These are phyloP conservation scores for Colletotrichum kahawae DNA, from an alignment of 2,329 filamentous ascomycete species.

Conservation along the genomic window DNA sequence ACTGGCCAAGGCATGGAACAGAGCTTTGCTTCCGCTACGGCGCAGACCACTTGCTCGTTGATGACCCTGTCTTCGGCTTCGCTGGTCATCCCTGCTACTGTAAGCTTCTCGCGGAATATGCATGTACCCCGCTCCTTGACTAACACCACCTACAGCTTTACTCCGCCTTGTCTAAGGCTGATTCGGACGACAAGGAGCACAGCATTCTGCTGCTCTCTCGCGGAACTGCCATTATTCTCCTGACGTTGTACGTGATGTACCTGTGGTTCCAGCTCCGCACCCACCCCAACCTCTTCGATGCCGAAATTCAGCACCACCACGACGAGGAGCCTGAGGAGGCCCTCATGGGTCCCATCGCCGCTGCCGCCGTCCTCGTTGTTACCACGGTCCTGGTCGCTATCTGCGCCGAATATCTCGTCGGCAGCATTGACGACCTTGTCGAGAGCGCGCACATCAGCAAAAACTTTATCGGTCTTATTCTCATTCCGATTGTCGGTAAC, in stretches of 20 bases:
- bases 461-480: slow-evolving; percentile 80
- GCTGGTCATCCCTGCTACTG: slow-evolving; percentile 78
- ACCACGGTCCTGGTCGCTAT: slow-evolving; percentile 74
- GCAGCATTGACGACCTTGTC: slow-evolving; percentile 76
- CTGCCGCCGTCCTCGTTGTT: slow-evolving; percentile 68
- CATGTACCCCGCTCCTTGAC: neutral
- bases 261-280: slow-evolving; percentile 80
- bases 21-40: slow-evolving; percentile 75
- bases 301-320: slow-evolving; percentile 41
- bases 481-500: slow-evolving; percentile 82
- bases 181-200: slow-evolving; percentile 44
- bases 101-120: slow-evolving; percentile 34
- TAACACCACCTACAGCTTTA: slow-evolving; percentile 57
- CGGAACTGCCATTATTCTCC: slow-evolving; percentile 76
- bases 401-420: slow-evolving; percentile 79
- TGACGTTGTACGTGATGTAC: slow-evolving; percentile 77
- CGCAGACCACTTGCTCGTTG: slow-evolving; percentile 76
- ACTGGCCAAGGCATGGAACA: slow-evolving; percentile 70
- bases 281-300: slow-evolving; percentile 74
- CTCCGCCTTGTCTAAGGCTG: slow-evolving; percentile 59
- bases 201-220: slow-evolving; percentile 76
- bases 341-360: slow-evolving; percentile 67
- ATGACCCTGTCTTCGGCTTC: slow-evolving; percentile 80
- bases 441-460: slow-evolving; percentile 74
- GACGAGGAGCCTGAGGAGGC: slow-evolving; percentile 47